Conservation (phyloP, 2,329 filamentous ascomycete species). For the Tolypocladium tundrense region DNA sequence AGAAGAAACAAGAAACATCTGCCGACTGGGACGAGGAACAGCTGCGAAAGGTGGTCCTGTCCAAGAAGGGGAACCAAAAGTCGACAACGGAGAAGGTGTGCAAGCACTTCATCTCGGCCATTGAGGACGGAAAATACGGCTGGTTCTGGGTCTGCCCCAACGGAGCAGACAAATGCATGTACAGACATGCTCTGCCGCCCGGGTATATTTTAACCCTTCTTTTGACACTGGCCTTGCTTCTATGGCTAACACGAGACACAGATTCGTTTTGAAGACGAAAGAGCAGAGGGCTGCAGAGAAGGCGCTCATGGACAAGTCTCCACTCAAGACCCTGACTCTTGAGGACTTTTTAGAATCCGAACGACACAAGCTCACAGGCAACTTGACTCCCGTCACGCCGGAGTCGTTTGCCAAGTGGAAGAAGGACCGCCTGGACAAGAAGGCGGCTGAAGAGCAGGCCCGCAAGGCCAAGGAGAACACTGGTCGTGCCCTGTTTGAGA, state of each 20-base stretch:
- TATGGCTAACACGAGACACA: slow-evolving; percentile 26
- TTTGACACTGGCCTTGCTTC: neutral
- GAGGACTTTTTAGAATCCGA: slow-evolving; percentile 97
- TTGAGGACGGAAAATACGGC: slow-evolving; percentile 97
- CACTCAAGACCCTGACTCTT: slow-evolving; percentile 84
- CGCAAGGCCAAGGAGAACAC: slow-evolving; percentile 90
- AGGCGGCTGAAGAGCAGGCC: slow-evolving; percentile 85
- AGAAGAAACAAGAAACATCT: slow-evolving; percentile 85
- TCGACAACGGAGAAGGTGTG: slow-evolving; percentile 97
- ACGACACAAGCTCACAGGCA: slow-evolving; percentile 87
- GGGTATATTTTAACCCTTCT: slow-evolving; percentile 53
- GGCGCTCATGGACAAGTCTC: slow-evolving; percentile 89
- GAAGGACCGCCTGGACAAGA: slow-evolving; percentile 87
- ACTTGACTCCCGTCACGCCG: slow-evolving; percentile 82
- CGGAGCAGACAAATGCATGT: slow-evolving; percentile 96
- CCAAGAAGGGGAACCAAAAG: slow-evolving; percentile 94
- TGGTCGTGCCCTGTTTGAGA: slow-evolving; percentile 89
- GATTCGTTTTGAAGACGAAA: slow-evolving; percentile 94
- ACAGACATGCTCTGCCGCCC: slow-evolving; percentile 87
- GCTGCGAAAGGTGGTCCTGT: slow-evolving; percentile 77
- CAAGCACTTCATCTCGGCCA: slow-evolving; percentile 95
- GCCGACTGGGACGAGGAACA: slow-evolving; percentile 98
- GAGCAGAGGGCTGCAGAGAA: slow-evolving; percentile 94
- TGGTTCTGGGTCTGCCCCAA: slow-evolving; percentile 99
- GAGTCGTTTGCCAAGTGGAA: slow-evolving; percentile 97